Evolutionary conservation across 352 stramenopile species (phyloP).

Genomic region (Globisporangium recalcitrans): DNA sequence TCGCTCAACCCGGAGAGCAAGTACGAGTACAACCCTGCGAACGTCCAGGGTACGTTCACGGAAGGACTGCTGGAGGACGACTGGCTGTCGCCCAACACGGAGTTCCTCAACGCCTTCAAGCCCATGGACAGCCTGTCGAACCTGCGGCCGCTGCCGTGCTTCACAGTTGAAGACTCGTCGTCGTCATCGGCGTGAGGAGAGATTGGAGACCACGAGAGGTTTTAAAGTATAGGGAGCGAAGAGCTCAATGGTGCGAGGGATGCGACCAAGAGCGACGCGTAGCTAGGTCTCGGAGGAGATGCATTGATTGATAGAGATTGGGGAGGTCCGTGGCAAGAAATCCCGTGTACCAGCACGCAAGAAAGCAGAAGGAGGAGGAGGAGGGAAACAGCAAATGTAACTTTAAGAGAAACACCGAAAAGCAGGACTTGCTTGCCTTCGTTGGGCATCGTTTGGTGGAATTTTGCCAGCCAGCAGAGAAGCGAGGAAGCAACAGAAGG

Average conservation of each 20-base stretch:
- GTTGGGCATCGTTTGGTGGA: no score
- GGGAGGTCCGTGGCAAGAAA: background rate
- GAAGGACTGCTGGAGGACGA: conserved; percentile 74
- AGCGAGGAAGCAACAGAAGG: no score
- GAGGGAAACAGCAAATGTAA: background rate
- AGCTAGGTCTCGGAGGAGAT: no score
- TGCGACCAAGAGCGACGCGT: no score
- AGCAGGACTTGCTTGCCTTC: background rate
- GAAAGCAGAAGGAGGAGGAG: background rate
- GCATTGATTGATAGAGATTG: background rate
- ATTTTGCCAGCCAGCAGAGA: no score
- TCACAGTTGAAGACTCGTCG: conserved; percentile 11
- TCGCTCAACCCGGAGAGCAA: conserved; percentile 74
- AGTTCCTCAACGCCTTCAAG: conserved; percentile 60
- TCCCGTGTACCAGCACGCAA: background rate
- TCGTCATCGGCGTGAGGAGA: background rate
- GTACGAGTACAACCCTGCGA: conserved; percentile 73
- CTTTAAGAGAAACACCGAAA: conserved; percentile 2
- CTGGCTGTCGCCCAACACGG: conserved; percentile 67
- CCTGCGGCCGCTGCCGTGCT: conserved; percentile 62
- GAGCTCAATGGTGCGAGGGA: background rate
- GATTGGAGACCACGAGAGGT: background rate
- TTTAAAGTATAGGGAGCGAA: background rate
- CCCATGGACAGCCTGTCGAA: conserved; percentile 66
- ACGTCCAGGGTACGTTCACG: conserved; percentile 47